Evolutionary conservation across 306 rosid species (phyloP).

Genomic region (Ceratonia siliqua): DNA sequence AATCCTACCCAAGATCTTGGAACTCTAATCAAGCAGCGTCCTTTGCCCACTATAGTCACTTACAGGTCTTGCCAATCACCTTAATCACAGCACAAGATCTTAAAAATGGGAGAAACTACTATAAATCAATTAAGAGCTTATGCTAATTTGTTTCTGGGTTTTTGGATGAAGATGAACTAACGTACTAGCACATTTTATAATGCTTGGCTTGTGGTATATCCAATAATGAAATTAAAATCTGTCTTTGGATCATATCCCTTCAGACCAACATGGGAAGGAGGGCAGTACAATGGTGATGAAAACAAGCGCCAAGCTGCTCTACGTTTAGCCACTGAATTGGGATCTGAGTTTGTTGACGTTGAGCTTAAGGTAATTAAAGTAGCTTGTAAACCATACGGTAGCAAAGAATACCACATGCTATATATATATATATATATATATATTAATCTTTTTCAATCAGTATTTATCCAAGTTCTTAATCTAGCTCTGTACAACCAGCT

Average conservation of each 20-base stretch:
- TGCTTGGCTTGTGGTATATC: no score
- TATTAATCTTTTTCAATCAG: no score
- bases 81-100: no score
- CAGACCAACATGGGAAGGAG: constrained; percentile 77
- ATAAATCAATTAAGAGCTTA: no score
- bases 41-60: constrained; percentile 54
- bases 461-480: no score
- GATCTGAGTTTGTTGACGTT: constrained; percentile 60
- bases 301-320: constrained; percentile 51
- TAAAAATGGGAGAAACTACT: no score
- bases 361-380: constrained; percentile 53
- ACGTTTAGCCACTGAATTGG: constrained; percentile 47
- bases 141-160: neutral
- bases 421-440: no score
- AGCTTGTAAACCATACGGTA: neutral
- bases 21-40: constrained; percentile 37
- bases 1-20: constrained; percentile 45
- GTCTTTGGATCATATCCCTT: constrained; percentile 15
- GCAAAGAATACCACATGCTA: no score
- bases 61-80: constrained; percentile 40
- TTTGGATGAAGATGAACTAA: no score
- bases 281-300: constrained; percentile 62
- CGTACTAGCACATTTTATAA: no score
- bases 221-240: no score
- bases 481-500: no score